Evolutionary conservation across 2,329 filamentous ascomycete species (phyloP), one percentile per base, ranked within the genome.

Genomic region (Xylaria sp.): DNA sequence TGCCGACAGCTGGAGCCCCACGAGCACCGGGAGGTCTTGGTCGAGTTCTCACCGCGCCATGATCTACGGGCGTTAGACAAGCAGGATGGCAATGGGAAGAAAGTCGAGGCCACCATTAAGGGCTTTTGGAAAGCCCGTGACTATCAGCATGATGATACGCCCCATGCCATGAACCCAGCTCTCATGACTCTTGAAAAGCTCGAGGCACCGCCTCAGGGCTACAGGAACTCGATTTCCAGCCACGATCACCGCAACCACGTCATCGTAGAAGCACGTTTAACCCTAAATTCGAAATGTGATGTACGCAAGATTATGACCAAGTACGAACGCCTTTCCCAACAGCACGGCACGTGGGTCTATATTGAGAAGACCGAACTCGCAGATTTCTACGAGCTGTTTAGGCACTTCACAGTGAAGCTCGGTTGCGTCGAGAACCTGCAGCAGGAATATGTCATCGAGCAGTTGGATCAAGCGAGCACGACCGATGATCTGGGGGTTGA

Each of bases 11-110:
- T 72, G 2, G 69, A 72, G 20, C 16, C 42, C 2, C 63, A 71
- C 20, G 72, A 74, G 47, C 64, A 70, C 48, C 64, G 70, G 8
- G 70, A 72, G 43, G 51, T 64, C 4, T n/a, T 66, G 11, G 13
- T 67, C 37, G 57, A 39, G 43, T 66, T 66, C 19, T 9, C 34
- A 0, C 54, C 54, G 3, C 16, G 29, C 1, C 46, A 62, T 4
- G 50, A 64, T 6, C 57, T 67, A 19, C 47, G 62, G n/a, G 53
- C 52, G 11, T 21, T 40, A 5, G 13, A 3, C 4, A 2, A 39
- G 8, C 29, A 34, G 16, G 29, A 26, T 26, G 6, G 6, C 11
- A 11, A 26, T 26, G 44, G 13, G 13, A 20, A 26, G 24, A 9
- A 13, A 11, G 18, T 52, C 8, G 3, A 40, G 8, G 53, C 52